These are phyloP conservation scores for Fusarium luffae DNA, from an alignment of 2,329 filamentous ascomycete species.

Conservation along the genomic window DNA sequence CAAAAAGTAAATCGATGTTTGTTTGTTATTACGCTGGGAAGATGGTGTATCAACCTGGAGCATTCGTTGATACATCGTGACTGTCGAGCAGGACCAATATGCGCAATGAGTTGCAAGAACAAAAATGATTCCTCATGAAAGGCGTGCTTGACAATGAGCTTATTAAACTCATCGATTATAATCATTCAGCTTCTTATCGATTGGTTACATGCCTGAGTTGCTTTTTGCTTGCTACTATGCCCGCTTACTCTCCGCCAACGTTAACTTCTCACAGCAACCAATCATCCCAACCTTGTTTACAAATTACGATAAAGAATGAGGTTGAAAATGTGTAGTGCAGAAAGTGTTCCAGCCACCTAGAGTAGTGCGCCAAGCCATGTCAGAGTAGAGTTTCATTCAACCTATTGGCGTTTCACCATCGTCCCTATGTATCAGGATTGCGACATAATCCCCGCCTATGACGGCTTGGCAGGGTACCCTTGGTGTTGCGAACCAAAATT, in stretches of 20 bases:
- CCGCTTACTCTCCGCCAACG: neutral
- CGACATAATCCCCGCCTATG: constrained; percentile 38
- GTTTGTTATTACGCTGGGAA: neutral
- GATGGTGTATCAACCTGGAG: neutral
- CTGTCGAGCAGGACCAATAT: neutral
- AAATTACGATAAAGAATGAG: neutral
- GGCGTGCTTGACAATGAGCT: neutral
- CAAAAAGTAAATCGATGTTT: too few species aligned
- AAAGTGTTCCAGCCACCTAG: neutral
- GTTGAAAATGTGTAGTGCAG: neutral
- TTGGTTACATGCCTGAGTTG: rapidly evolving
- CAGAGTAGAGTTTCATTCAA: neutral
- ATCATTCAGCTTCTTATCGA: neutral
- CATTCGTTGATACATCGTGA: neutral
- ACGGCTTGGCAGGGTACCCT: constrained; percentile 3
- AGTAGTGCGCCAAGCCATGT: neutral
- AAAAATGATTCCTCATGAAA: neutral
- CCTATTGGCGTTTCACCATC: neutral
- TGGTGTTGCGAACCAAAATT: neutral
- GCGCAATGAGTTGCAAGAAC: neutral
- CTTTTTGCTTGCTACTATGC: neutral
- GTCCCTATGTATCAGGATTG: constrained; percentile 15
- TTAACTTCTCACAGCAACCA: neutral
- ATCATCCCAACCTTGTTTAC: neutral
- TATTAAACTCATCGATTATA: neutral